phyloP scores from a whole-genome alignment of 2,329 filamentous ascomycete genomes.

The Colletotrichum tabaci region DNA sequence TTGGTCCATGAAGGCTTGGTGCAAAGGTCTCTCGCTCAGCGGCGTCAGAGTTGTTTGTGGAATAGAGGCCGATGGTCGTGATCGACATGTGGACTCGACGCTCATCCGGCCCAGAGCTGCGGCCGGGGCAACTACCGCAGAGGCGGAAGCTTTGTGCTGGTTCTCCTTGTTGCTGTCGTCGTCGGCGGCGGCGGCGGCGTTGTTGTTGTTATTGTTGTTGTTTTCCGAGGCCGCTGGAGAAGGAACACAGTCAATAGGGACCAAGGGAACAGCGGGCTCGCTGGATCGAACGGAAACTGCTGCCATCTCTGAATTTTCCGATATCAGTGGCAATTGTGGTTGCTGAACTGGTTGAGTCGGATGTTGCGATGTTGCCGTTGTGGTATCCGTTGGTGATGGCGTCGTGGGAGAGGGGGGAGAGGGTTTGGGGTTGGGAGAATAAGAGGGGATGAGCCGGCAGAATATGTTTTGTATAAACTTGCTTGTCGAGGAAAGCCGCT shows the following conservation, averaged over 20 bases:
- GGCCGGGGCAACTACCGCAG: conserved; percentile 6
- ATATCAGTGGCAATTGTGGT: neutral
- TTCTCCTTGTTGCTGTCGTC: conserved; percentile 49
- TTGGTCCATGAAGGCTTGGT: conserved; percentile 82
- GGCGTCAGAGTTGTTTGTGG: conserved; percentile 7
- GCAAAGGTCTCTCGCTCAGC: conserved; percentile 56
- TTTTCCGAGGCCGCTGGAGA: neutral
- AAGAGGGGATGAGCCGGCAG: conserved; percentile 37
- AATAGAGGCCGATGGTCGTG: conserved; percentile 24
- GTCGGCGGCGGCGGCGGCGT: conserved; percentile 29
- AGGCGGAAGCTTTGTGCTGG: conserved; percentile 40
- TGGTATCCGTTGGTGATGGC: conserved; percentile 10
- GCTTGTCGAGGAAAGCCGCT: conserved; percentile 37
- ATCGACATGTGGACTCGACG: conserved; percentile 40
- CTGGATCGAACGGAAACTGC: conserved; percentile 6
- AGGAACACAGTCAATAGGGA: neutral
- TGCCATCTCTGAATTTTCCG: conserved; percentile 44
- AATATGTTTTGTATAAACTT: conserved; percentile 41
- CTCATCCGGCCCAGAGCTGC: conserved; percentile 41
- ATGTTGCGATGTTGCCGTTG: conserved; percentile 24
- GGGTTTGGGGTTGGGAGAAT: conserved; percentile 25
- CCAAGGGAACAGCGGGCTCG: neutral
- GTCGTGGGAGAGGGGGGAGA: conserved; percentile 7
- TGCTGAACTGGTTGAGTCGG: conserved; percentile 24
- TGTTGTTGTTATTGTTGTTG: conserved; percentile 52